Evolutionary conservation across 23 red algal species (phyloP).

Genomic region (Pyropia yezoensis): DNA sequence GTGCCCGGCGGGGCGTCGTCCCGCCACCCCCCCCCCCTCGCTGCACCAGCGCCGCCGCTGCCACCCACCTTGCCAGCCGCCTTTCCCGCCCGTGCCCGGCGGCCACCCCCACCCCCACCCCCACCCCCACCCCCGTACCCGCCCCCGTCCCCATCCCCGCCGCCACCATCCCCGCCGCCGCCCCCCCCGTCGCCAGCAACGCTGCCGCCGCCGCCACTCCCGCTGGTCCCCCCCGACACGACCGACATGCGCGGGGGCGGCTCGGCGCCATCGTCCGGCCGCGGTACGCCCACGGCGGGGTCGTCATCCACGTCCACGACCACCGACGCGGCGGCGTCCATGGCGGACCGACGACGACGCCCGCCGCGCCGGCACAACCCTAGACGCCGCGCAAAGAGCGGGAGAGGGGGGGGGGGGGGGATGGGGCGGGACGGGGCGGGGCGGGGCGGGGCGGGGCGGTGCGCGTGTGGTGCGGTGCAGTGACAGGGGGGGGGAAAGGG

Average conservation of each 20-base stretch:
- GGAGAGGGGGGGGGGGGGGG: neutral
- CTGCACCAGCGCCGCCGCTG: too few relatives aligned
- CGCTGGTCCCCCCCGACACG: neutral
- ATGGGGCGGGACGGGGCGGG: too few relatives aligned
- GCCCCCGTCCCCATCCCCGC: slow-evolving; percentile 7
- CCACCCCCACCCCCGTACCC: neutral
- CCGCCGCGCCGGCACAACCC: slow-evolving; percentile 1
- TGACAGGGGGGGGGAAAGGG: neutral
- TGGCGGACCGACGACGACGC: slow-evolving; percentile 2
- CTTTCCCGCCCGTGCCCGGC: neutral
- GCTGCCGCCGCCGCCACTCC: slow-evolving; percentile 7
- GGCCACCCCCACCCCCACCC: neutral
- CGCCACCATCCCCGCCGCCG: neutral
- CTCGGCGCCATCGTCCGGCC: neutral
- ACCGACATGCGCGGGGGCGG: neutral
- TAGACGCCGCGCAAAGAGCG: slow-evolving; percentile 2
- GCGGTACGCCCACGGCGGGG: neutral
- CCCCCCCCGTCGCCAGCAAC: slow-evolving; percentile 15
- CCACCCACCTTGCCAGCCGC: neutral
- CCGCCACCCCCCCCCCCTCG: neutral
- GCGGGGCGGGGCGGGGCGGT: neutral
- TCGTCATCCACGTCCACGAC: slow-evolving; percentile 11
- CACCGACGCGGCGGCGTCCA: slow-evolving; percentile 2
- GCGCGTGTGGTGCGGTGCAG: slow-evolving; percentile 2
- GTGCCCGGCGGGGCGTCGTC: too few relatives aligned